Conservation (phyloP, 31 red algal genomes). For the Odonthalia washingtoniensis region DNA sequence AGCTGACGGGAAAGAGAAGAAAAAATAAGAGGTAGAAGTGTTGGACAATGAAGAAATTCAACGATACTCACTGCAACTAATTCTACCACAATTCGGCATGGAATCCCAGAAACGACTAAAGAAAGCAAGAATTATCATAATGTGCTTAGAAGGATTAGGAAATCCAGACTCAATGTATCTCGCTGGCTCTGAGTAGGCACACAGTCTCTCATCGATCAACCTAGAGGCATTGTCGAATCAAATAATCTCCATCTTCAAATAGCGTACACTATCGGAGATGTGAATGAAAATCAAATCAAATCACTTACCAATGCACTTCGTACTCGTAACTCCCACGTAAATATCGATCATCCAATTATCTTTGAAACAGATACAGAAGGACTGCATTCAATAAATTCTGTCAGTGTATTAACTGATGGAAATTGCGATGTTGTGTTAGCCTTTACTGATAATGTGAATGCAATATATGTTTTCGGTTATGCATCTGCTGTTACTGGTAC, state of each 20-base stretch:
- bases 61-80: conserved; percentile 90
- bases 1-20: too few relatives aligned
- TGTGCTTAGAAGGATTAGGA: conserved; percentile 91
- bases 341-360: too few relatives aligned
- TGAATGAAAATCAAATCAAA: conserved; percentile 66
- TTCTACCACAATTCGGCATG: conserved; percentile 83
- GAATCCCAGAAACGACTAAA: conserved; percentile 49
- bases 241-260: conserved; percentile 97
- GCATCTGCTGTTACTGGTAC: conserved; percentile 67
- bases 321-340: too few relatives aligned
- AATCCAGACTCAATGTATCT: conserved; percentile 95
- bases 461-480: conserved; percentile 88
- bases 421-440: conserved; percentile 90
- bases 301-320: conserved; percentile 55
- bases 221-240: conserved; percentile 68
- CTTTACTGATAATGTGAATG: conserved; percentile 93
- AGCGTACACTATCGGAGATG: conserved; percentile 48
- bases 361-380: too few relatives aligned
- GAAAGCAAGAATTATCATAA: conserved; percentile 63
- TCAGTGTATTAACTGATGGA: too few relatives aligned
- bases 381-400: too few relatives aligned
- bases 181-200: conserved; percentile 83
- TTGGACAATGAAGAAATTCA: conserved; percentile 39
- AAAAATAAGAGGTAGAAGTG: too few relatives aligned
- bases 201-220: conserved; percentile 78